Evolutionary conservation across 345 rosid species (phyloP).

Genomic region (Clarkia xantiana): DNA sequence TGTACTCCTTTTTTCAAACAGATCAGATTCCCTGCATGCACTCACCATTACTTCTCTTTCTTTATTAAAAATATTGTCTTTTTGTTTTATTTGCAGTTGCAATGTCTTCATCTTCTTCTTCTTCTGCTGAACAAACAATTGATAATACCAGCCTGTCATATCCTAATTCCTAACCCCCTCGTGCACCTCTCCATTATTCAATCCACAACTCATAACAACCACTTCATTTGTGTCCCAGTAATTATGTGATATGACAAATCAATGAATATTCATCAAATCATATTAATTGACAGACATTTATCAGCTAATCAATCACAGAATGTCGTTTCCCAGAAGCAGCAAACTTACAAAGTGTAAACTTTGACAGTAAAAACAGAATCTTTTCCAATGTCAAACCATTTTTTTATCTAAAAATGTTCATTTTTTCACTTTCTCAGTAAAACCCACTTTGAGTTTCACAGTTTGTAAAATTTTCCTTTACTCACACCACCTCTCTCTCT

Average conservation of each 20-base stretch:
- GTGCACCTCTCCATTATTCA: neutral
- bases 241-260: no score
- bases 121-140: neutral
- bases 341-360: no score
- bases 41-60: neutral
- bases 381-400: no score
- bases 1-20: neutral
- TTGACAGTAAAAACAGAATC: no score
- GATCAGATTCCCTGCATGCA: neutral
- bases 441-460: neutral
- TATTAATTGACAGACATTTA: no score
- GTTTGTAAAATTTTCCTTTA: neutral
- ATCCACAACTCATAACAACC: neutral
- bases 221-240: no score
- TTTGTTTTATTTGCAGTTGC: neutral
- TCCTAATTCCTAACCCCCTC: conserved; percentile 1
- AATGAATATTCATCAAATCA: no score
- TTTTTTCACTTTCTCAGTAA: no score
- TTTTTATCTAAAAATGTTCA: no score
- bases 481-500: neutral
- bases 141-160: neutral
- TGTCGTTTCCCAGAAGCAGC: no score
- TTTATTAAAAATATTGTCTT: neutral
- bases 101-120: neutral
- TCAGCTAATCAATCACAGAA: no score